Conservation (phyloP, 257 asterid genomes). For the Coffea canephora region DNA sequence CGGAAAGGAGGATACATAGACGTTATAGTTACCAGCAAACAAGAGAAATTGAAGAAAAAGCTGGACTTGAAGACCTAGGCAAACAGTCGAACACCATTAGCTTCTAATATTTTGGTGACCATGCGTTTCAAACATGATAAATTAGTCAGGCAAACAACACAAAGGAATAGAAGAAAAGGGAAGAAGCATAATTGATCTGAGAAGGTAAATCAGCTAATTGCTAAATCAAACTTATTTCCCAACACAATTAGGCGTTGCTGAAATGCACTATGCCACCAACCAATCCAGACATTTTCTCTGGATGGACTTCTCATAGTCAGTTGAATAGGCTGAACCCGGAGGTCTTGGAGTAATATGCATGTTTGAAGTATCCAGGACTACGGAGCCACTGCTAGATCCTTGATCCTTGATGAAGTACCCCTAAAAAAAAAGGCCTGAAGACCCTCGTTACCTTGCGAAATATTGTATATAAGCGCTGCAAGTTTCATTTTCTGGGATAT, state of each 20-base stretch:
- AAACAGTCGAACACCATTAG: background rate
- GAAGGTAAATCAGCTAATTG: background rate
- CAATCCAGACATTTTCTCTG: too few relatives aligned
- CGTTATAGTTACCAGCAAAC: background rate
- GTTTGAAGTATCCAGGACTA: background rate
- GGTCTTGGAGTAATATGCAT: background rate
- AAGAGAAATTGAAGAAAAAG: background rate
- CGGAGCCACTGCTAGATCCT: background rate
- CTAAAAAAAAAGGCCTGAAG: background rate
- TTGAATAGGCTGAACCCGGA: background rate
- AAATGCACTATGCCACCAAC: background rate
- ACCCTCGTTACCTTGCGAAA: background rate
- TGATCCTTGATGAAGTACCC: background rate
- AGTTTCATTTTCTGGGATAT: conserved; percentile 40
- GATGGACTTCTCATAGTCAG: background rate
- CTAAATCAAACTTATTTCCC: background rate
- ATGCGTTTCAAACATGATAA: background rate
- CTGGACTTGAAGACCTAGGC: background rate
- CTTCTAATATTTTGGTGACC: background rate
- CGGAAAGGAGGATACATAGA: background rate
- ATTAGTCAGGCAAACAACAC: background rate
- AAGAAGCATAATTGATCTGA: background rate
- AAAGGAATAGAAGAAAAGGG: background rate
- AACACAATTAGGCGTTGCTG: background rate
- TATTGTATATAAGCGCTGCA: background rate